Base-by-base conservation (phyloP, 257 asterid genomes). In the Cruciata laevipes region DNA sequence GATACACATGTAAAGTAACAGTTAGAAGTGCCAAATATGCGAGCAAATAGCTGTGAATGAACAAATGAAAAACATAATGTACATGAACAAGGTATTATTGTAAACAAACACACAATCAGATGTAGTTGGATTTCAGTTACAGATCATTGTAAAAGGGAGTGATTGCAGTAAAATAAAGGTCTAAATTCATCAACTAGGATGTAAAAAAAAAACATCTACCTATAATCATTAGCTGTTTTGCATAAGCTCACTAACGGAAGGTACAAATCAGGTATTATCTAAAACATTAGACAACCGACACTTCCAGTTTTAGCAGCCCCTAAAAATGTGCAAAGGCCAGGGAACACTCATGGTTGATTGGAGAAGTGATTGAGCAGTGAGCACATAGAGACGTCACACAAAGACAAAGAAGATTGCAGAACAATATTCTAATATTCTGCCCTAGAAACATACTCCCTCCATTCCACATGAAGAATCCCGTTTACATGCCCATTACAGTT, bases 131-230 rank as follows among this genome's bases (percentile, higher is more conserved):
- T 38, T 37, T 37, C 30, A 63, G 32, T 14, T 33, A 38, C 6
- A 63, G 35, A 58, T 23, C 63, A 58, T 27, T 18, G 14, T 58
- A 9, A 10, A 10, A 33, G 16, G 30, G 47, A 52, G 33, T 31
- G 17, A 67, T 52, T 31, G 31, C 14, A 31, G 31, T 32, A 53
- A n/a, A 17, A 3, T 3, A 33, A 49, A 51, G 42, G 21, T 16
- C 5, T 7, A 6, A 53, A 38, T 32, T 49, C 3, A 21, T 33
- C 8, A 21, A 20, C 33, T 3, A 20, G 31, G 32, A 63, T 27
- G 21, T 12, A 37, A 38, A 24, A n/a, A n/a, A n/a, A n/a, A n/a
- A n/a, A n/a, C n/a, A 63, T 24, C 67, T 49, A 63, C 66, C 27
- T 3, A 35, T 63, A 11, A 20, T 23, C 20, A 2, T 2, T 63